Evolutionary conservation across 352 stramenopile genomes (phyloP).

Genomic region (Pythium dissimile): DNA sequence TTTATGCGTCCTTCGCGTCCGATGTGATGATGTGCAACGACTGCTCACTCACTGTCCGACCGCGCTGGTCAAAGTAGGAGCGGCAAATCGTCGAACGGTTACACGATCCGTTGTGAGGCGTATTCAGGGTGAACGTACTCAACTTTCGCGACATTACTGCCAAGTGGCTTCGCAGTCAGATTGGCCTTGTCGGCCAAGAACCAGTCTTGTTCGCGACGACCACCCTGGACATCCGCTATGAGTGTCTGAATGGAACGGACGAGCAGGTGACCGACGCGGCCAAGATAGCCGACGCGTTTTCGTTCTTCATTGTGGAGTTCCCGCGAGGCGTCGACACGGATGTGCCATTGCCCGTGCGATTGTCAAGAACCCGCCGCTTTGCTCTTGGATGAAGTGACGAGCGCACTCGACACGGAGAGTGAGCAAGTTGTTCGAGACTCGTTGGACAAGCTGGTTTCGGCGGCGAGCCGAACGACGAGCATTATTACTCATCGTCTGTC

Average conservation of each 20-base stretch:
- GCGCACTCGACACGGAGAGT: too few species aligned
- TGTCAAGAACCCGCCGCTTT: too few species aligned
- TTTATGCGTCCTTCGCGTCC: slow-evolving; percentile 65
- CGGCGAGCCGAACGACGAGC: slow-evolving; percentile 60
- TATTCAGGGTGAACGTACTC: slow-evolving; percentile 20
- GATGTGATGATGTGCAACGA: slow-evolving; percentile 56
- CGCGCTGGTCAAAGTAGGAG: slow-evolving; percentile 40
- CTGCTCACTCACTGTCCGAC: slow-evolving; percentile 54
- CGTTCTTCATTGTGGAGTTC: slow-evolving; percentile 3
- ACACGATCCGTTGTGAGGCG: slow-evolving; percentile 67
- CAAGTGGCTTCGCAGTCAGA: too few species aligned
- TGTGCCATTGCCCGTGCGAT: too few species aligned
- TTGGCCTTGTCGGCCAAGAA: too few species aligned
- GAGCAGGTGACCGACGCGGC: slow-evolving; percentile 61
- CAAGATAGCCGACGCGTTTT: slow-evolving; percentile 19
- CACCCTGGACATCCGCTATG: slow-evolving; percentile 23
- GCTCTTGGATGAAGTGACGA: too few species aligned
- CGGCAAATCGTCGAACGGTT: slow-evolving; percentile 95
- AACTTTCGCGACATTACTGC: slow-evolving; percentile 55
- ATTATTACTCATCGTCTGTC: slow-evolving; percentile 89
- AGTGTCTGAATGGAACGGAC: slow-evolving; percentile 46
- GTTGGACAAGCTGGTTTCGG: slow-evolving; percentile 31
- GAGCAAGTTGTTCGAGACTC: slow-evolving; percentile 29
- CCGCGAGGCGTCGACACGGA: slow-evolving; percentile 80
- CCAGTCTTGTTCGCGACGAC: slow-evolving; percentile 41